Evolutionary conservation across 2,329 filamentous ascomycete species (phyloP).

Genomic region (Phyllosticta ampelicida): DNA sequence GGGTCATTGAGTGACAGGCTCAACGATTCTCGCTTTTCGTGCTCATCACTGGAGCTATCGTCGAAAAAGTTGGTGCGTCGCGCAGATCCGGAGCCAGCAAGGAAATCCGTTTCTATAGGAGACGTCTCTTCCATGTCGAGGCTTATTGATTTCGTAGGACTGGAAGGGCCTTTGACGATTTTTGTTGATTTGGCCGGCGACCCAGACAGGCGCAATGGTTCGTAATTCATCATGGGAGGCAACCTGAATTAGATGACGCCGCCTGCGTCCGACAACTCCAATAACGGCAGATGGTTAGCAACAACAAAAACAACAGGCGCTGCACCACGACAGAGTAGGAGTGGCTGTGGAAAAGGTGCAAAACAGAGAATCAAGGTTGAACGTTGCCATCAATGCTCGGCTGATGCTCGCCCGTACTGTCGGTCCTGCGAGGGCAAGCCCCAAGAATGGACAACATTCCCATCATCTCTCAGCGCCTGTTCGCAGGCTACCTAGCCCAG

Average conservation of each 20-base stretch:
- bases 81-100: conserved; percentile 14
- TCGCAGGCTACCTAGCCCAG: neutral
- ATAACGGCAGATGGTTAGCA: neutral
- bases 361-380: neutral
- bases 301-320: neutral
- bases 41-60: conserved; percentile 13
- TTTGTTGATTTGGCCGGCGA: conserved; percentile 17
- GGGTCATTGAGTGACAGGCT: neutral
- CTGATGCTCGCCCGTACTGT: neutral
- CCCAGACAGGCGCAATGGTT: conserved; percentile 9
- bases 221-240: neutral
- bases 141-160: conserved; percentile 26
- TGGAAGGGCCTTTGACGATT: conserved; percentile 20
- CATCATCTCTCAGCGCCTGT: neutral
- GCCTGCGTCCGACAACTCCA: neutral
- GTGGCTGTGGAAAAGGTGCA: neutral
- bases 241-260: neutral
- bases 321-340: neutral
- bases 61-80: conserved; percentile 28
- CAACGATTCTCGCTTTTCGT: neutral
- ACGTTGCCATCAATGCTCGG: neutral
- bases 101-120: neutral
- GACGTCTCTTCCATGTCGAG: conserved; percentile 19
- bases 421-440: neutral
- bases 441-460: neutral